Base-by-base conservation (phyloP, 2,329 filamentous ascomycete species). In the Sordariomycetes sp. region DNA sequence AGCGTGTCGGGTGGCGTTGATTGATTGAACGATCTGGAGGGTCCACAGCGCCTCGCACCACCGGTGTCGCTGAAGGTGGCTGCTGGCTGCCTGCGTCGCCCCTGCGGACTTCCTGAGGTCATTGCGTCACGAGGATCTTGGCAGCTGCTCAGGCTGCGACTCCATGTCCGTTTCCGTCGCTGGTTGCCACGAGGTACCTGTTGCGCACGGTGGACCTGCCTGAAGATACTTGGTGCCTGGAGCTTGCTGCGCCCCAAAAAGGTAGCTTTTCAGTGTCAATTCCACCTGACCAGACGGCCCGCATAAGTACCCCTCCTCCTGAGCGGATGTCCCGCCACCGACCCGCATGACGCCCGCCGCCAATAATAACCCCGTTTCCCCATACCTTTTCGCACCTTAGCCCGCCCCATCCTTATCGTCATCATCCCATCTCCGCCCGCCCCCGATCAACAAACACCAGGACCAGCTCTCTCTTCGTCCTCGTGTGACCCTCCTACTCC, bases 371-470 rank as follows among this genome's bases (percentile, higher is more conserved):
- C 46, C n/a, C 7, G 11, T 22, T 50, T 50, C 46, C 46, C 22
- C 46, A 24, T 24, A 24, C n/a, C 46, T n/a, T 48, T n/a, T 43
- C 37, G 14, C 37, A 43, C 37, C 37, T n/a, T 4, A n/a, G 12
- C 54, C 16, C 40, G 24, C 24, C 24, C 40, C 18, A 28, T 52
- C 28, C 25, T 52, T 43, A 57, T 57, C 55, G 55, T 57, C 55
- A 50, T 57, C 55, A 53, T 52, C 55, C 55, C 55, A 57, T 57
- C 48, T 57, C 55, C 55, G 46, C 55, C 55, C 43, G 24, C 48
- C 48, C 48, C 22, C 55, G n/a, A 53, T 28, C 55, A 57, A 57
- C 50, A 57, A 57, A 52, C 46, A 35, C n/a, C 5, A 50, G 46
- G 46, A 48, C 43, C 43, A 20, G 16, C 46, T 50, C 12, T 20